A percentile compares a stretch with the other conserved stretches of the same genome.
phyloP scores from a whole-genome alignment of 768 basidiomycete genomes.

The Megacollybia marginata region DNA sequence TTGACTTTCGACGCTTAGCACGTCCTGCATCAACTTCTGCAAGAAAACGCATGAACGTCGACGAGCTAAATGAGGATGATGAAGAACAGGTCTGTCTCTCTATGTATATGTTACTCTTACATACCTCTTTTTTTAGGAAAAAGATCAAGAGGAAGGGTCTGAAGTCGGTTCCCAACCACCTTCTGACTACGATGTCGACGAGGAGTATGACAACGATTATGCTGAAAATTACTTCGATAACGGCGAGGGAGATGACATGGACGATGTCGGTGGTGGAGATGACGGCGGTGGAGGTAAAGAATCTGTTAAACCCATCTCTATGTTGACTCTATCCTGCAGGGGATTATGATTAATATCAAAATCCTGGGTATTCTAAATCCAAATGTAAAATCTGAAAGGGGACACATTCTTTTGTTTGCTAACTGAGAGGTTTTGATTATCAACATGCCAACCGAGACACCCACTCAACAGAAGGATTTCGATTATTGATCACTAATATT shows the following conservation, averaged over 20 bases:
- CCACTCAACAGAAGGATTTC: too few relatives aligned
- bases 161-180: constrained; percentile 61
- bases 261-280: constrained; percentile 68
- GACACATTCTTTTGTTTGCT: too few relatives aligned
- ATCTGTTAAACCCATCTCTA: background rate
- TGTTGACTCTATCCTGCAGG: background rate
- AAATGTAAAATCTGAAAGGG: too few relatives aligned
- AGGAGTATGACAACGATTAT: constrained; percentile 90
- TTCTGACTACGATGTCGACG: constrained; percentile 80
- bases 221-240: constrained; percentile 90
- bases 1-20: constrained; percentile 2
- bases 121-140: constrained; percentile 36
- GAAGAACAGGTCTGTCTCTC: constrained; percentile 42
- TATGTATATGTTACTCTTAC: background rate
- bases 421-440: too few relatives aligned
- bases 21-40: constrained; percentile 20
- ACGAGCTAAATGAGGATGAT: constrained; percentile 59
- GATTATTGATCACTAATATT: too few relatives aligned
- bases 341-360: background rate
- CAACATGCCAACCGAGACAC: too few relatives aligned
- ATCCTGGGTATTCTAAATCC: too few relatives aligned
- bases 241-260: constrained; percentile 75
- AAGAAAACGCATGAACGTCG: constrained; percentile 50
- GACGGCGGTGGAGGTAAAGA: constrained; percentile 52
- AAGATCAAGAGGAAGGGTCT: constrained; percentile 64